Evolutionary conservation across 805 yeast genomes (phyloP).

Genomic region (Candida sonorensis): DNA sequence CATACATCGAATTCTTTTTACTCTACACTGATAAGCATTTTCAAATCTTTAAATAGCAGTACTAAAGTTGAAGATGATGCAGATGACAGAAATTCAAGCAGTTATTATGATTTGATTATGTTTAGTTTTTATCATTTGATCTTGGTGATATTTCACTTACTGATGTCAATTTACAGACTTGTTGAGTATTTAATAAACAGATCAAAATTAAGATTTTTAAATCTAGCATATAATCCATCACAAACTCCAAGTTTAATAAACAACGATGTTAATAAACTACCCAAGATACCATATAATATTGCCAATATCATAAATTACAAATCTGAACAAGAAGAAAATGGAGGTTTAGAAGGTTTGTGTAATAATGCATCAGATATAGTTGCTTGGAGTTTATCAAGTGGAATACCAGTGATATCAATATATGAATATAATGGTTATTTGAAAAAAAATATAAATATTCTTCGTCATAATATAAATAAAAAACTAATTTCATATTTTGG

Average conservation of each 20-base stretch:
- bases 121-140: conserved; percentile 40
- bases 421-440: conserved; percentile 77
- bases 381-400: conserved; percentile 90
- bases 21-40: conserved; percentile 13
- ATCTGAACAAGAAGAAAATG: conserved; percentile 78
- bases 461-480: conserved; percentile 48
- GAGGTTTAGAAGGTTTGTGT: conserved; percentile 78
- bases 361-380: conserved; percentile 70
- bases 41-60: conserved; percentile 10
- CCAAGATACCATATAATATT: conserved; percentile 71
- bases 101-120: too few species aligned
- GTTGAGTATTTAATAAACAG: conserved; percentile 46
- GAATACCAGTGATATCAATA: conserved; percentile 61
- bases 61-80: too few species aligned
- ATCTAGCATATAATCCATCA: conserved; percentile 59
- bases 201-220: conserved; percentile 48
- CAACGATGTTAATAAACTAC: conserved; percentile 65
- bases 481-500: conserved; percentile 73
- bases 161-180: conserved; percentile 50
- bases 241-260: conserved; percentile 81
- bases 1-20: conserved; percentile 14
- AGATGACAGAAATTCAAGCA: conserved; percentile 1
- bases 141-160: conserved; percentile 44
- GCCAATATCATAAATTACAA: conserved; percentile 71
- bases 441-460: conserved; percentile 45